Evolutionary conservation across 1,284 basidiomycete genomes (phyloP).

Genomic region (Blastosporella zonata): DNA sequence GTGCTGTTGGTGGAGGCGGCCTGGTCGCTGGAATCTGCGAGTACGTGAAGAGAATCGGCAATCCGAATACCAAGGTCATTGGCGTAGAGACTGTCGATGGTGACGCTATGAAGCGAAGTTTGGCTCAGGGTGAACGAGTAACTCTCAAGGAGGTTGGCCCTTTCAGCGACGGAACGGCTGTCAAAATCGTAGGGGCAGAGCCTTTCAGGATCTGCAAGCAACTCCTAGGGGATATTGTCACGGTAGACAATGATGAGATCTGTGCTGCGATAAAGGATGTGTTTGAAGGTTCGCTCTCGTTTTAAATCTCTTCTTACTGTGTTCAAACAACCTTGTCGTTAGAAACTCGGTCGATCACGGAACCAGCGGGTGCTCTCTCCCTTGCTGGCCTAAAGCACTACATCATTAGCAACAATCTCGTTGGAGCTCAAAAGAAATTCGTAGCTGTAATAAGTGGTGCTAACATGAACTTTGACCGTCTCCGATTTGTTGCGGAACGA

Average conservation of each 20-base stretch:
- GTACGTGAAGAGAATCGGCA: constrained; percentile 93
- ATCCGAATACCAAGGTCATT: constrained; percentile 78
- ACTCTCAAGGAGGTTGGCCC: constrained; percentile 90
- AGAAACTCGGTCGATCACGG: constrained; percentile 95
- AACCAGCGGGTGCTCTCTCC: constrained; percentile 95
- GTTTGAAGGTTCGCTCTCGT: constrained; percentile 80
- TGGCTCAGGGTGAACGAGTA: constrained; percentile 77
- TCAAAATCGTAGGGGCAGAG: constrained; percentile 95
- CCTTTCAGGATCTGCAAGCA: constrained; percentile 90
- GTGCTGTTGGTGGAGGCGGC: constrained; percentile 91
- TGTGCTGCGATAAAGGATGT: constrained; percentile 99
- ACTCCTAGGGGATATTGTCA: constrained; percentile 82
- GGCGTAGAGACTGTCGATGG: constrained; percentile 97
- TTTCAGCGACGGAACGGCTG: constrained; percentile 98
- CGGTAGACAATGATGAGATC: constrained; percentile 93
- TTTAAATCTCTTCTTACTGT: not conserved
- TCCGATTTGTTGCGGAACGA: constrained; percentile 96
- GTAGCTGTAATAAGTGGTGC: constrained; percentile 94
- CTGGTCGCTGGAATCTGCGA: constrained; percentile 86
- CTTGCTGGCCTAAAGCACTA: constrained; percentile 92
- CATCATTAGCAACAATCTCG: constrained; percentile 77
- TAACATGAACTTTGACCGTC: constrained; percentile 98
- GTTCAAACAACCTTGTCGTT: not conserved
- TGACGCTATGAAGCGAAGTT: constrained; percentile 87
- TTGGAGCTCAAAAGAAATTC: constrained; percentile 83